Evolutionary conservation across 1,284 basidiomycete species (phyloP).

Genomic region (Ganoderma sinense): DNA sequence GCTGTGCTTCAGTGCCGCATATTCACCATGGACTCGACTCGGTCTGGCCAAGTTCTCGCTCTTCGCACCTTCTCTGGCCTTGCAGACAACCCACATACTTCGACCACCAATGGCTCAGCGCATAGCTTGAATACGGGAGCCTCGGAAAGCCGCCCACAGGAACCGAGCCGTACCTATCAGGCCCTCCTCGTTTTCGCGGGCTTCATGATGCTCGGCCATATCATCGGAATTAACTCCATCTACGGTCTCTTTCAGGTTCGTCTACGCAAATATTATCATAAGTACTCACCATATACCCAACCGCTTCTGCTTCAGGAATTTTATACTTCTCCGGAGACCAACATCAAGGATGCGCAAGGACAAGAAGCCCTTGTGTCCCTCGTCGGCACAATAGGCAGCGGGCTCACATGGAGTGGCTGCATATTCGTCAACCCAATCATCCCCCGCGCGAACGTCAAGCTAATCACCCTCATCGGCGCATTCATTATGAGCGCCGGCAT

Average conservation of each 20-base stretch:
- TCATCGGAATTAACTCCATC: slow-evolving; percentile 51
- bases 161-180: slow-evolving; percentile 32
- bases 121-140: not conserved
- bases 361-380: slow-evolving; percentile 52
- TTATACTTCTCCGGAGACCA: slow-evolving; percentile 48
- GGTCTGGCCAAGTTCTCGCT: slow-evolving; percentile 11
- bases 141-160: not conserved
- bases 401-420: slow-evolving; percentile 56
- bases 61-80: slow-evolving; percentile 21
- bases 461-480: slow-evolving; percentile 48
- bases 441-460: slow-evolving; percentile 42
- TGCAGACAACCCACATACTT: not conserved
- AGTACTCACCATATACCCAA: not conserved
- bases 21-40: slow-evolving; percentile 15
- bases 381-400: slow-evolving; percentile 52
- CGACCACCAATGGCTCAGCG: not conserved
- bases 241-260: slow-evolving; percentile 48
- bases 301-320: slow-evolving; percentile 42
- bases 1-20: slow-evolving; percentile 7
- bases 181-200: slow-evolving; percentile 46
- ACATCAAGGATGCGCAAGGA: slow-evolving; percentile 44
- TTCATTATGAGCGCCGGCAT: slow-evolving; percentile 52
- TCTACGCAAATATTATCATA: not conserved
- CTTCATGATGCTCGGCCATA: slow-evolving; percentile 53
- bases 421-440: slow-evolving; percentile 54